These are phyloP conservation scores for Lentinula lateritia DNA, from an alignment of 768 basidiomycete genomes.

Conservation along the genomic window DNA sequence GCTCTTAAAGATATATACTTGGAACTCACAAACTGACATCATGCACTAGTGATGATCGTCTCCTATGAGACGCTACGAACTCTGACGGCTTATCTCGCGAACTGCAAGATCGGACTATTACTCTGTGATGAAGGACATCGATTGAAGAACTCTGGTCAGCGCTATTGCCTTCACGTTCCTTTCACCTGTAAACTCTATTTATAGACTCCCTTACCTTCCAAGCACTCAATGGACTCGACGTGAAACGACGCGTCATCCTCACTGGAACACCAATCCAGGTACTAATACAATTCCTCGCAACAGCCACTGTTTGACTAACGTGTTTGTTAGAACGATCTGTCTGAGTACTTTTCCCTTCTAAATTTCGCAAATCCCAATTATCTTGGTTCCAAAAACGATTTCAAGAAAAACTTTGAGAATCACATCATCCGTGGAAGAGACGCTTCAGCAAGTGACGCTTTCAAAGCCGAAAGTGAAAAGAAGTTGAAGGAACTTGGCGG, in stretches of 20 bases:
- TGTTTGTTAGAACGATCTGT: constrained; percentile 70
- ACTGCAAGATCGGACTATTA: constrained; percentile 83
- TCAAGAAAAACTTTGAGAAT: constrained; percentile 93
- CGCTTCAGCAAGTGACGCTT: constrained; percentile 72
- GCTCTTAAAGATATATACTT: not conserved
- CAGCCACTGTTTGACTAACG: not conserved
- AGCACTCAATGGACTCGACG: constrained; percentile 76
- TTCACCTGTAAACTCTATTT: not conserved
- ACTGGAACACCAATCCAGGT: constrained; percentile 94
- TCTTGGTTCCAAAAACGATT: constrained; percentile 83
- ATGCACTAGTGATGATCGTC: constrained; percentile 83
- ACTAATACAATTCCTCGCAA: not conserved
- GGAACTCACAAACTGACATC: not conserved
- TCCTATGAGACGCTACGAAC: constrained; percentile 95
- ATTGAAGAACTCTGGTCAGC: constrained; percentile 87
- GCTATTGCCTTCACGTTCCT: not conserved
- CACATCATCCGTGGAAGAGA: constrained; percentile 88
- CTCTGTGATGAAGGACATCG: constrained; percentile 97
- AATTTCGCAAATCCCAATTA: constrained; percentile 93
- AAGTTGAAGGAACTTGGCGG: constrained; percentile 88
- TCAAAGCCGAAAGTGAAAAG: constrained; percentile 78
- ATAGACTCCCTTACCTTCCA: constrained; percentile 85
- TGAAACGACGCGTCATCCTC: constrained; percentile 86
- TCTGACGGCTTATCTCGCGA: constrained; percentile 67
- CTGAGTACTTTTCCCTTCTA: constrained; percentile 90